These are phyloP conservation scores for Xylaria intraflava DNA, from an alignment of 495 filamentous ascomycete species.

Conservation along the genomic window DNA sequence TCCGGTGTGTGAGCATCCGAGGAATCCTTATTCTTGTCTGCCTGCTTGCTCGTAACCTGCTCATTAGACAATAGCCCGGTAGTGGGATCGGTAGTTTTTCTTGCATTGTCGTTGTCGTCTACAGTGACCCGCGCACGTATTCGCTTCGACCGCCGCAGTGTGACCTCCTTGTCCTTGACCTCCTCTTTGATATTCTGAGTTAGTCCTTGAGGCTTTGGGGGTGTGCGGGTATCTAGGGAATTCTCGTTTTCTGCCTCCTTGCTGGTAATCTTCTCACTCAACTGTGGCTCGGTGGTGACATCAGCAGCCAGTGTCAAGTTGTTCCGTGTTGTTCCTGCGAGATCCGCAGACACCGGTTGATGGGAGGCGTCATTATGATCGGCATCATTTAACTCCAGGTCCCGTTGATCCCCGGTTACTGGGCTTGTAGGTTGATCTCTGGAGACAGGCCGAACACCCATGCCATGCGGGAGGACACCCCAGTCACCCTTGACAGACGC, in stretches of 20 bases:
- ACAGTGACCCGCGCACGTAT: background rate
- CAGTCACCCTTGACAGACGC: conserved; percentile 26
- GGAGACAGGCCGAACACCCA: conserved; percentile 22
- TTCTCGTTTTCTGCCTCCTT: background rate
- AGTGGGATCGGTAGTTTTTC: too few species aligned
- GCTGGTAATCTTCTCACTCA: background rate
- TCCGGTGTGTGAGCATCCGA: background rate
- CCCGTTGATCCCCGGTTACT: background rate
- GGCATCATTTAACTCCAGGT: background rate
- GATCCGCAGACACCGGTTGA: background rate
- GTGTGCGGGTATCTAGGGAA: background rate
- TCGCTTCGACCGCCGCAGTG: conserved; percentile 6
- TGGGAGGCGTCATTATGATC: background rate
- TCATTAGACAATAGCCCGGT: too few species aligned
- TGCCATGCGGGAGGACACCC: conserved; percentile 34
- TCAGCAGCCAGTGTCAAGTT: background rate
- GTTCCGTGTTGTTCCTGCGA: background rate
- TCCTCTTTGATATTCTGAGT: background rate
- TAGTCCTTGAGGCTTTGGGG: background rate
- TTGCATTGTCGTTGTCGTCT: too few species aligned
- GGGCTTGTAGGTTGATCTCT: background rate
- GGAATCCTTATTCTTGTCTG: background rate
- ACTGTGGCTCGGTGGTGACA: background rate
- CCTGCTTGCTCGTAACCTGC: background rate
- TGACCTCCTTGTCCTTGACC: background rate